Percentiles rank a stretch among this genome's conserved stretches.
These are phyloP conservation scores for Neoscytalidium dimidiatum DNA, from an alignment of 2,329 filamentous ascomycete species.

Conservation along the genomic window DNA sequence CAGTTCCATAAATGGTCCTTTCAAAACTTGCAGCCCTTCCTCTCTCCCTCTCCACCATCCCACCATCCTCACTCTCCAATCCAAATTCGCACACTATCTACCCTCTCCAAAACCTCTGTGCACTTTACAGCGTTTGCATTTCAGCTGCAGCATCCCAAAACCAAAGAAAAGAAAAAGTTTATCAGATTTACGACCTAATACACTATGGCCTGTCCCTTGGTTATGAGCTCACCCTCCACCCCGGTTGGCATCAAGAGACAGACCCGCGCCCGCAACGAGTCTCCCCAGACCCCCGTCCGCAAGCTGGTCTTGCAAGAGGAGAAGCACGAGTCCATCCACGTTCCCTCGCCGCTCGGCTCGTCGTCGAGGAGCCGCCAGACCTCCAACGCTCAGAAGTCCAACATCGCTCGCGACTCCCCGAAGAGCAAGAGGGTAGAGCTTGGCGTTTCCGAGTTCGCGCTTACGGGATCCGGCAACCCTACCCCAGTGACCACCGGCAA, in stretches of 20 bases:
- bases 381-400: conserved; percentile 84
- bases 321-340: conserved; percentile 18
- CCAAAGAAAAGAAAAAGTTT: not conserved
- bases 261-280: conserved; percentile 10
- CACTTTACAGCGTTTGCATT: not conserved
- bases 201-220: conserved; percentile 19
- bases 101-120: conserved; percentile 4
- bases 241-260: conserved; percentile 19
- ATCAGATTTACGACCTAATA: conserved; percentile 4
- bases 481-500: conserved; percentile 47
- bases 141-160: conserved; percentile 1
- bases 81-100: not conserved
- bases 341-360: conserved; percentile 17
- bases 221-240: conserved; percentile 19
- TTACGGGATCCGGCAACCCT: conserved; percentile 75
- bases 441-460: conserved; percentile 87
- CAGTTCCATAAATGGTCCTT: conserved; percentile 15
- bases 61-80: not conserved
- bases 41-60: conserved; percentile 1
- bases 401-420: conserved; percentile 75
- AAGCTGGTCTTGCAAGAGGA: conserved; percentile 21
- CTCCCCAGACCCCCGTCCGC: conserved; percentile 17
- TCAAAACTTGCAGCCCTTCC: not conserved
- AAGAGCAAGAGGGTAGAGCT: conserved; percentile 89
- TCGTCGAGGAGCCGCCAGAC: conserved; percentile 14